A percentile compares a stretch with the other conserved stretches of the same genome.
Conservation (phyloP, 306 rosid genomes). For the Abrus precatorius region DNA sequence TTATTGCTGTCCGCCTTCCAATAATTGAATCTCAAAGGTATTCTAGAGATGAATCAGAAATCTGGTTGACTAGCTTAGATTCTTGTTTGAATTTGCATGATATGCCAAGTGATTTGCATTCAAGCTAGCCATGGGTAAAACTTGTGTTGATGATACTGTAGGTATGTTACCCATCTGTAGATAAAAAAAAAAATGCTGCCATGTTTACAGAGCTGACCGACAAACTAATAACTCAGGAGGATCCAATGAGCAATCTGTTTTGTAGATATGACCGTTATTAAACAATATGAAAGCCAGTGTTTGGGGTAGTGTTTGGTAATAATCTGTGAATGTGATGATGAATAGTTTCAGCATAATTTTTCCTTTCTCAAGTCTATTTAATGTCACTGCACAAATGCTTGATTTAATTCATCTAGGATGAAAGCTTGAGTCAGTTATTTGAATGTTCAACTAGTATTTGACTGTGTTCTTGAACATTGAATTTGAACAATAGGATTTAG, state of each 20-base stretch:
- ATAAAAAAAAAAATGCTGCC: not conserved
- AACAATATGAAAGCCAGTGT: not conserved
- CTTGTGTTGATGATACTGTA: not conserved
- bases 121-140: conserved; percentile 11
- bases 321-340: conserved; percentile 13
- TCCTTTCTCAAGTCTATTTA: not conserved
- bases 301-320: not conserved
- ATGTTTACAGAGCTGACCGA: conserved; percentile 17
- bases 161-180: not conserved
- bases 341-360: conserved; percentile 8
- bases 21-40: conserved; percentile 92
- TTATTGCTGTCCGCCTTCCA: conserved; percentile 87
- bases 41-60: conserved; percentile 9
- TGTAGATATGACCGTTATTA: not conserved
- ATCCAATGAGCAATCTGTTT: conserved; percentile 3
- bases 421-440: not conserved
- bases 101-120: conserved; percentile 25
- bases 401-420: not conserved
- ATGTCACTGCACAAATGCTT: not conserved
- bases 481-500: not conserved
- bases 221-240: conserved; percentile 17
- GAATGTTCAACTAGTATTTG: not conserved
- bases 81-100: conserved; percentile 33
- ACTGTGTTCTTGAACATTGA: conserved; percentile 22
- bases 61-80: conserved; percentile 10